Evolutionary conservation across 768 basidiomycete genomes (phyloP).

Genomic region (Tricholoma terreum): DNA sequence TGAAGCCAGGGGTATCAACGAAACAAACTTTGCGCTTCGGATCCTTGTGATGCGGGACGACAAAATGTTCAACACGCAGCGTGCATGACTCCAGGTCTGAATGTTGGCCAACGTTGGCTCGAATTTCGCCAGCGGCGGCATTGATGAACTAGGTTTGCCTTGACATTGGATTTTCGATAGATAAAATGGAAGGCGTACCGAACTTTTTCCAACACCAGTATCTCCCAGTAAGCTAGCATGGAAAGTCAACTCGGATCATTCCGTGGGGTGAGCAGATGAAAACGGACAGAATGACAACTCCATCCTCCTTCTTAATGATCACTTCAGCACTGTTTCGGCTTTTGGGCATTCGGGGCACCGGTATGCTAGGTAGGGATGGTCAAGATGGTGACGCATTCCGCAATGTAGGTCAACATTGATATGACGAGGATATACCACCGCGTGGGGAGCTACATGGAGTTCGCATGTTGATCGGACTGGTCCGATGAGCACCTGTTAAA

Average conservation of each 20-base stretch:
- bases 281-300: not conserved
- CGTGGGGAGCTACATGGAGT: too few relatives aligned
- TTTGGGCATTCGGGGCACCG: too few relatives aligned
- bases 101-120: not conserved
- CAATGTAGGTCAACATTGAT: too few relatives aligned
- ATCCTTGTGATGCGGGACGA: not conserved
- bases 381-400: too few relatives aligned
- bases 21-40: not conserved
- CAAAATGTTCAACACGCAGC: not conserved
- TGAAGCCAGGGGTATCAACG: not conserved
- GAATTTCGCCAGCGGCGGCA: not conserved
- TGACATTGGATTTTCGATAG: too few relatives aligned
- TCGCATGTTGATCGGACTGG: too few relatives aligned
- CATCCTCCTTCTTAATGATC: slow-evolving; percentile 1
- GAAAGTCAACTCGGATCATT: not conserved
- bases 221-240: slow-evolving; percentile 1
- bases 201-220: slow-evolving; percentile 6
- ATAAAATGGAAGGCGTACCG: too few relatives aligned
- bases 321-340: not conserved
- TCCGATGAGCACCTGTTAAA: too few relatives aligned
- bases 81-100: not conserved
- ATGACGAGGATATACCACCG: too few relatives aligned
- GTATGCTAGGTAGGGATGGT: too few relatives aligned
- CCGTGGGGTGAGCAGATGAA: too few relatives aligned
- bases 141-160: not conserved